Base-by-base conservation (phyloP, 768 basidiomycete species). In the Cystofilobasidium capitatum region DNA sequence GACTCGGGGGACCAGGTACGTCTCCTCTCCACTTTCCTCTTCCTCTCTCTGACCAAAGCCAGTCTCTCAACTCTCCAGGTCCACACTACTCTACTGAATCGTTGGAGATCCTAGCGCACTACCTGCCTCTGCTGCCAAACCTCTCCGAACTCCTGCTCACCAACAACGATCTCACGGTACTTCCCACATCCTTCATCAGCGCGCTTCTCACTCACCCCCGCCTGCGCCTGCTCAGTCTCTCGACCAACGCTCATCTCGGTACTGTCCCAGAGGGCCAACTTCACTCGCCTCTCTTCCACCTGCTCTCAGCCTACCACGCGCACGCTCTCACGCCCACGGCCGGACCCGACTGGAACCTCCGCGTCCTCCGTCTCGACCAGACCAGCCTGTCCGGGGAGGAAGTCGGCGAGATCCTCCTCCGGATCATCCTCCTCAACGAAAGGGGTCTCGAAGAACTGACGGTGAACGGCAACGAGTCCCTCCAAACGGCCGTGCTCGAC, bases 181-280 rank as follows among this genome's bases (percentile, higher is more conserved):
- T 66, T 16, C 58, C 65, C 4, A 4, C 65, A 4, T 22, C 45
- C 13, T 66, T 66, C 24, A 20, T 54, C 26, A 6, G 8, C 35
- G 58, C 65, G 35, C 20, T 51, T 24, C 65, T 66, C 58, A 14
- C 58, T 12, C 65, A 66, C 40, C 58, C 65, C 6, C 35, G 57
- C 24, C 58, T 66, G 5, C 16, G 31, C 13, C 59, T 44, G 13
- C 65, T 66, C 65, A 26, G 44, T 29, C 65, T 66, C 29, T 60
- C 58, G 1, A 45, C 65, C 14, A 66, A 66, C 47, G 44, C 58
- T 0, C 17, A n/a, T 22, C 59, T 61, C n/a, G 59, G 59, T 29
- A 3, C 26, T 3, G 13, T 16, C 6, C 13, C 26, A 2, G 14
- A 14, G 8, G 29, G n/a, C 47, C 45, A 35, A 35, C n/a, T 36